phyloP scores from a whole-genome alignment of 1,139 yeast species.

The Zygosaccharomyces pseudobailii region DNA sequence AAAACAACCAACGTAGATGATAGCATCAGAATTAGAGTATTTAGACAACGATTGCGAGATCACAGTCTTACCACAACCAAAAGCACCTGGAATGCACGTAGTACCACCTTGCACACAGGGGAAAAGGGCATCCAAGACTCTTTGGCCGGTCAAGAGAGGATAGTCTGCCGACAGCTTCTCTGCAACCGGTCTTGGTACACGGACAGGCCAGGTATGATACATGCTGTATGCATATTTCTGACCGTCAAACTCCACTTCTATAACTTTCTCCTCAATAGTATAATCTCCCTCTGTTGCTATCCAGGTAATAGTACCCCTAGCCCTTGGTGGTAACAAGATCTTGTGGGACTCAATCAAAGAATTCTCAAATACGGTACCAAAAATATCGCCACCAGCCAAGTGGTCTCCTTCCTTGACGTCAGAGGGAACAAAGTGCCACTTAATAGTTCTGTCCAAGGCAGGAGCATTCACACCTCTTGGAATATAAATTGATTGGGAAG shows the following conservation, averaged over 20 bases:
- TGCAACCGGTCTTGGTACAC: conserved; percentile 98
- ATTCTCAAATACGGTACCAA: conserved; percentile 90
- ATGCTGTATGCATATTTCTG: conserved; percentile 73
- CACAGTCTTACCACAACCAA: conserved; percentile 99
- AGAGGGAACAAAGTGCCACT: conserved; percentile 86
- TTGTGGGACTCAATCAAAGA: conserved; percentile 88
- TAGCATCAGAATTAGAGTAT: conserved; percentile 93
- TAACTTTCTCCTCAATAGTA: conserved; percentile 78
- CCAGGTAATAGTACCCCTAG: conserved; percentile 92
- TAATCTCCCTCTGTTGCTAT: conserved; percentile 89
- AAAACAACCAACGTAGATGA: conserved; percentile 82
- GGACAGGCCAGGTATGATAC: conserved; percentile 99
- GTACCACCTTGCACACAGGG: conserved; percentile 99
- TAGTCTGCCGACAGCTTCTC: conserved; percentile 88
- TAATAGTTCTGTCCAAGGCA: conserved; percentile 72
- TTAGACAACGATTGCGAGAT: conserved; percentile 96
- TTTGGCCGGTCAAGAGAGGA: conserved; percentile 96
- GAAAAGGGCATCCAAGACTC: conserved; percentile 94
- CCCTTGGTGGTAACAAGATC: conserved; percentile 94
- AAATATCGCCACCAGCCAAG: conserved; percentile 96
- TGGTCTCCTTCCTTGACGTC: conserved; percentile 87
- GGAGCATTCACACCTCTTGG: conserved; percentile 99
- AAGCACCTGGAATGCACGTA: conserved; percentile 99
- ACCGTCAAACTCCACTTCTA: conserved; percentile 95
- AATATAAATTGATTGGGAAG: conserved; percentile 85